Evolutionary conservation across 2,329 filamentous ascomycete genomes (phyloP).

Genomic region (Trichoderma semiorbis): DNA sequence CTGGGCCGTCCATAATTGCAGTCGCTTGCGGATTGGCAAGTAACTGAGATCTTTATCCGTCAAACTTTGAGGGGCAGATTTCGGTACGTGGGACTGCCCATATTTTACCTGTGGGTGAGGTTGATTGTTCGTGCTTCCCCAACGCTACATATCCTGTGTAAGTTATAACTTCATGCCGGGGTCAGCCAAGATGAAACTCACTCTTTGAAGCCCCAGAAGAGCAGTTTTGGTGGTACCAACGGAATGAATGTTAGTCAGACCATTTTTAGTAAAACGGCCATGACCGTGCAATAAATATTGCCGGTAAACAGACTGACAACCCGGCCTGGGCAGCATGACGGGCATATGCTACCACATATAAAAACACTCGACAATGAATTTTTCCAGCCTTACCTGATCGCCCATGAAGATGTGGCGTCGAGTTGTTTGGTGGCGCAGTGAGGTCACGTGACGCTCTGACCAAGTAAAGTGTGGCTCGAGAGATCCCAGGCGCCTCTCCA

Average conservation of each 20-base stretch:
- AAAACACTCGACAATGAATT: constrained; percentile 19
- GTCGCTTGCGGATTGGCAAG: constrained; percentile 38
- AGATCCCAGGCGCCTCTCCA: neutral
- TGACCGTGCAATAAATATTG: constrained; percentile 27
- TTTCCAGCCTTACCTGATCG: constrained; percentile 25
- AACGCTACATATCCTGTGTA: constrained; percentile 18
- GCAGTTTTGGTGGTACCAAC: neutral
- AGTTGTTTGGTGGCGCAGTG: neutral
- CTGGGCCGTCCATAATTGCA: constrained; percentile 41
- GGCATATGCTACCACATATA: neutral
- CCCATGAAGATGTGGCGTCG: neutral
- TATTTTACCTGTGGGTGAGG: neutral
- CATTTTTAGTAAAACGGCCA: neutral
- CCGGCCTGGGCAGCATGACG: constrained; percentile 32
- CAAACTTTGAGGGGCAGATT: neutral
- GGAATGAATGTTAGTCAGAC: neutral
- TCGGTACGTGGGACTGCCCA: constrained; percentile 13
- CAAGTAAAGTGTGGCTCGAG: neutral
- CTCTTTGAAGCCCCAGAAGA: neutral
- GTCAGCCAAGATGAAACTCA: neutral
- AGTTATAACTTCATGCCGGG: neutral
- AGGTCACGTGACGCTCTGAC: neutral
- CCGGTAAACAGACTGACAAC: constrained; percentile 33
- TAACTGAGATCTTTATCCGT: neutral
- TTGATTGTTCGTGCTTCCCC: constrained; percentile 17